Evolutionary conservation across 768 basidiomycete genomes (phyloP).

Genomic region (Antrodiella citrinella): DNA sequence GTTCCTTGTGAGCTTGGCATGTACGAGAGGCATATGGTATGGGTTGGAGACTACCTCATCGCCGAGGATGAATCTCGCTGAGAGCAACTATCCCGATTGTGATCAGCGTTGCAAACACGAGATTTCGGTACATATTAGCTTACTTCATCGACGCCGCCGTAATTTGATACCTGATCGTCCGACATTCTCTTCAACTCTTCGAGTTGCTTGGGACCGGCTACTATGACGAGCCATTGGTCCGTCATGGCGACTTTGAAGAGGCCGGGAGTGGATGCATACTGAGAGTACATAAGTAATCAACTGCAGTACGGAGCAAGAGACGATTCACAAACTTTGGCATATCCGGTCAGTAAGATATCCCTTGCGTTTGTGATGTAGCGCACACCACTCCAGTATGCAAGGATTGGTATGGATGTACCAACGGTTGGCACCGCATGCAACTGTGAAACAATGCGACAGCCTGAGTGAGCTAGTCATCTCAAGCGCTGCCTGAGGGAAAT

Average conservation of each 20-base stretch:
- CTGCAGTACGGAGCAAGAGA: not conserved
- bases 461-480: too few relatives aligned
- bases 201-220: not conserved
- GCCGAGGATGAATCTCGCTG: not conserved
- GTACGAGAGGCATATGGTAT: constrained; percentile 18
- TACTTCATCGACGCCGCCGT: not conserved
- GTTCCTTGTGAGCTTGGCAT: constrained; percentile 20
- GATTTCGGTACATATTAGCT: not conserved
- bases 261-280: not conserved
- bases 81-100: constrained; percentile 4
- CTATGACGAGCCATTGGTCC: not conserved
- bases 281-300: not conserved
- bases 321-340: constrained; percentile 1
- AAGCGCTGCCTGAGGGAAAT: not conserved
- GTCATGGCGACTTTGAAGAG: not conserved
- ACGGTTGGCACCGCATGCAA: constrained; percentile 25
- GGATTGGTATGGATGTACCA: constrained; percentile 25
- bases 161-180: not conserved
- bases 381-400: constrained; percentile 25
- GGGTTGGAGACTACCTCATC: constrained; percentile 1
- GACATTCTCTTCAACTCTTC: constrained; percentile 1
- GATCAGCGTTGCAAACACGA: constrained; percentile 2
- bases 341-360: constrained; percentile 18
- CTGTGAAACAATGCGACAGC: constrained; percentile 2
- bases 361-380: constrained; percentile 24